Evolutionary conservation across 352 stramenopile genomes (phyloP), one percentile per base, ranked within the genome.

Genomic region (Phytophthora constricta): DNA sequence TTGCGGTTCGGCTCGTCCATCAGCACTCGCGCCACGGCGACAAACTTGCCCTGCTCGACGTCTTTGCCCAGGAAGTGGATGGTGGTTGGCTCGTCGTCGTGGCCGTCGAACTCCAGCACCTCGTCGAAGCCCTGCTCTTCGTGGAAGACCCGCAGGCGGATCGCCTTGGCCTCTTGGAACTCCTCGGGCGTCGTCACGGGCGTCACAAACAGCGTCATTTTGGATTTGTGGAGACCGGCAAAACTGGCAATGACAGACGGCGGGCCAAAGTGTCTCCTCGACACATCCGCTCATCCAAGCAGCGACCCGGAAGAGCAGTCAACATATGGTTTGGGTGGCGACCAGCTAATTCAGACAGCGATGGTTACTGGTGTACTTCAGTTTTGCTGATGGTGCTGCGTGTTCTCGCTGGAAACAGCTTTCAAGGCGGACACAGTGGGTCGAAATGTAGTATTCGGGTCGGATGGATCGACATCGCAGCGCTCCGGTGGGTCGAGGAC

Each of bases 31-130:
- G 76, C 80, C 10, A 84, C 79, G 1, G 82, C 80, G 20, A 88
- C 74, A 55, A 73, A 81, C 69, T 83, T 82, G 66, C 77, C 68
- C 54, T 79, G 49, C 43, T 89, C 78, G 23, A 74, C 41, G 53
- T 89, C 77, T 31, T 78, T 80, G 52, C 75, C 82, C n/a, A 90
- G 5, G 39, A 90, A 87, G 50, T 89, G 77, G 31, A 77, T 41
- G 22, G 80, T 91, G 14, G 72, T 79, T 11, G 70, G 34, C 19
- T 74, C 56, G 49, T 74, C 51, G 67, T 90, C 83, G 57, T 82
- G 54, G 20, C 66, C 56, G 53, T 89, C 80, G 39, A 84, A 53
- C 65, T 89, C 72, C 16, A 76, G 48, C n/a, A 46, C 56, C 2
- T 53, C 47, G 27, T 81, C 67, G 45, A 82, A 84, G 41, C 72